Evolutionary conservation across 2,329 filamentous ascomycete species (phyloP).

Genomic region (Nigrospora oryzae): DNA sequence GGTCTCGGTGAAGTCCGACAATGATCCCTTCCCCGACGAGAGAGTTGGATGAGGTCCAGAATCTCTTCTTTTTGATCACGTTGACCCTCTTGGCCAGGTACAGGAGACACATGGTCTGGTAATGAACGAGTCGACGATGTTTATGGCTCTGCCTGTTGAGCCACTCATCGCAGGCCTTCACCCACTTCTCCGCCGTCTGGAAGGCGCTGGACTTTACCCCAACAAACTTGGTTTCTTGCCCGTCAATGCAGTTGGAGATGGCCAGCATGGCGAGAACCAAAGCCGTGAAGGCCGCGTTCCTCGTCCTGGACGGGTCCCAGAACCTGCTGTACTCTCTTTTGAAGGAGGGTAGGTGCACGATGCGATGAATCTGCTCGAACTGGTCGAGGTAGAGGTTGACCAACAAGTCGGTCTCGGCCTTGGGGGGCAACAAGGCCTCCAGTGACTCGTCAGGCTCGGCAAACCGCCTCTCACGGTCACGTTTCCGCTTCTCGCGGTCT

Average conservation of each 20-base stretch:
- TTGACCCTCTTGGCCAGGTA: slow-evolving; percentile 55
- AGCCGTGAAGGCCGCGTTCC: slow-evolving; percentile 46
- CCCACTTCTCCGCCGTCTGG: slow-evolving; percentile 46
- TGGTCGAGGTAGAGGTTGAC: slow-evolving; percentile 43
- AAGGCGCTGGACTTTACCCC: slow-evolving; percentile 51
- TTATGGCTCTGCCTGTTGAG: slow-evolving; percentile 49
- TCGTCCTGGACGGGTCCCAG: slow-evolving; percentile 37
- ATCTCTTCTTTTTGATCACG: slow-evolving; percentile 56
- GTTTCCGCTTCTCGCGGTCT: slow-evolving; percentile 43
- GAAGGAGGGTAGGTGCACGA: slow-evolving; percentile 53
- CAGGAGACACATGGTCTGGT: slow-evolving; percentile 50
- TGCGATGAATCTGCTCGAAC: slow-evolving; percentile 47
- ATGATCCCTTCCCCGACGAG: slow-evolving; percentile 50
- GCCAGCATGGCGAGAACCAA: slow-evolving; percentile 52
- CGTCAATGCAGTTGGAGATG: slow-evolving; percentile 48
- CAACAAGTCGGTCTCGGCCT: slow-evolving; percentile 38
- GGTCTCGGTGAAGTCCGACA: slow-evolving; percentile 51
- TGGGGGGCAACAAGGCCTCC: slow-evolving; percentile 39
- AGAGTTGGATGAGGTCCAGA: slow-evolving; percentile 49
- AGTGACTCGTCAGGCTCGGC: slow-evolving; percentile 37
- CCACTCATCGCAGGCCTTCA: slow-evolving; percentile 47
- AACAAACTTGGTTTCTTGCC: slow-evolving; percentile 44
- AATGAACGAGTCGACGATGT: slow-evolving; percentile 51
- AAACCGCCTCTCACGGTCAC: slow-evolving; percentile 42
- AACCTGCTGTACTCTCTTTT: slow-evolving; percentile 45